Base-by-base conservation (phyloP, 768 basidiomycete genomes). In the Mycena galericulata region DNA sequence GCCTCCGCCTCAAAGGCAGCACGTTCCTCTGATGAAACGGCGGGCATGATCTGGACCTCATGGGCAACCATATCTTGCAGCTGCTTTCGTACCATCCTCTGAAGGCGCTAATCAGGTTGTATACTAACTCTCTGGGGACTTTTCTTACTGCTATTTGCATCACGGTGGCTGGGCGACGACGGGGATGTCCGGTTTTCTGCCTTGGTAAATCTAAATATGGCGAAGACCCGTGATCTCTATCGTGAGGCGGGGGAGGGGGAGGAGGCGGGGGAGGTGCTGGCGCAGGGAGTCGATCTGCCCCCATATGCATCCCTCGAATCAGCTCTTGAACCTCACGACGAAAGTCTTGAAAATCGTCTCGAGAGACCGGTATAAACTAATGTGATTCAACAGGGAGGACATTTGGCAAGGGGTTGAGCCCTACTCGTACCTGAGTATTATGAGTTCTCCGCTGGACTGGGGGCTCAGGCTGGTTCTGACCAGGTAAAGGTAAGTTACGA, bases 51-150 rank as follows among this genome's bases (percentile, higher is more conserved):
- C 26, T 59, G 47, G 26, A 34, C 20, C 22, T 6, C 40, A 11
- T 18, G 56, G 29, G 56, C 56, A 30, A 66, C 34, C 27, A 58
- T 17, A 15, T 6, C 32, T 3, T 58, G 47, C 9, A 66, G 17
- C 22, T 38, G 27, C 2, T 50, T n/a, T 22, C 43, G 55, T 26
- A 66, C 56, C n/a, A 49, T 29, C 34, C 46, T 27, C 64, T 59
- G 22, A 43, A 22, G 14, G 34, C 18, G 30, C 14, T 59, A 10
- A 30, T 18, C 20, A 30, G 15, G 26, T 17, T 4, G 22, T 10
- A 47, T 20, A 29, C 32, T 61, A 6, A 10, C 20, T 32, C 15
- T 20, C 8, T 36, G 29, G 38, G 38, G 38, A 38, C 9, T 38
- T 38, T 24, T 51, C 47, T 27, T 22, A 58, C 46, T 15, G 47